Evolutionary conservation across 208 protist genomes (phyloP), one percentile per base, ranked within the genome.

Genomic region (Perkinsela sp.): DNA sequence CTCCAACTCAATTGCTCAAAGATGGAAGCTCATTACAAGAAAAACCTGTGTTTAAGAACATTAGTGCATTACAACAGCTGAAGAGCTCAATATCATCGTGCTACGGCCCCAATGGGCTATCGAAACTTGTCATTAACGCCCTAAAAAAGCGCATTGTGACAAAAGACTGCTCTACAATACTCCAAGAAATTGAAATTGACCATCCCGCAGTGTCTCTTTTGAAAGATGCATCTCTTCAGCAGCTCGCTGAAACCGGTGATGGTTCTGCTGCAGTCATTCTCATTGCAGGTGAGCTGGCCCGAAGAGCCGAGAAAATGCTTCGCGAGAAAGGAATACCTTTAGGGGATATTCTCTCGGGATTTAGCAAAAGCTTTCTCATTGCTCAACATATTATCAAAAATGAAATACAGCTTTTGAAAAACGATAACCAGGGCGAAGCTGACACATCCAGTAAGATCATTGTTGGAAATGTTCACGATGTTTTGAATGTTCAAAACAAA

Each of bases 111-210:
- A 96, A 98, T 73, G 97, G 93, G 6, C 93, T 98, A 75, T 98
- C 96, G 78, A 99, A 99, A 85, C 97, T 99, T 85, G 88, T 99
- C 30, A 93, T 99, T 71, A 99, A 99, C 80, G 93, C 98, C 73
- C 80, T 98, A 0, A 96, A 96, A 72, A 99, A 99, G 83, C 78
- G 99, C 1, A 97, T 99, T 78, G 93, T 99, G 31, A 99, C 98
- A 0, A 95, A 96, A 78, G 96, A 99, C 79, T 93, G 96, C 15
- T 94, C 96, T n/a, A 99, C 96, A 1, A 99, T 99, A 68, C 79
- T 99, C 28, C 87, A 89, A 48, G 96, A 99, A 82, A 76, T 99
- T 0, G 97, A 99, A 74, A 89, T 99, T 30, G 83, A 96, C 77
- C 95, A 97, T 75, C 95, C 95, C 2, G 95, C 95, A 6, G 95